Conservation (phyloP, 1,139 yeast genomes). For the Hansenula lynferdii region DNA sequence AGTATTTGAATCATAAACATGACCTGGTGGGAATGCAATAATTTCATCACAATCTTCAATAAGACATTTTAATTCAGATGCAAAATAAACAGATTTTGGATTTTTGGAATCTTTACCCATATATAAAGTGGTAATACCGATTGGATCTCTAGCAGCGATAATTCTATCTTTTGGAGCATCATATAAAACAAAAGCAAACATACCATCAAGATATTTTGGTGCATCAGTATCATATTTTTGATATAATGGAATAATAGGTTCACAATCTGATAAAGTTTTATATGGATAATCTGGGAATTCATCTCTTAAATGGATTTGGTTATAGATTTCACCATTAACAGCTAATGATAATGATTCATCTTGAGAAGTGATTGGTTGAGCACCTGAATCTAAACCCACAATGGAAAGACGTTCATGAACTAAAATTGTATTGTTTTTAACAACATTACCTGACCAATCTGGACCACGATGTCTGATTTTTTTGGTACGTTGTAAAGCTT, state of each 20-base stretch:
- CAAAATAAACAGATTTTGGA: conserved; percentile 80
- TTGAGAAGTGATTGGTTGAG: conserved; percentile 87
- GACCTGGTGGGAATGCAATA: conserved; percentile 97
- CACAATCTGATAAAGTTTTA: conserved; percentile 93
- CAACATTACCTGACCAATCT: conserved; percentile 93
- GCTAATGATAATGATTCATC: conserved; percentile 73
- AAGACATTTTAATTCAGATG: conserved; percentile 91
- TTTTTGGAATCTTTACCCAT: conserved; percentile 76
- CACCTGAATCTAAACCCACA: conserved; percentile 94
- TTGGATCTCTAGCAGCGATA: conserved; percentile 97
- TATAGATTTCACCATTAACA: conserved; percentile 97
- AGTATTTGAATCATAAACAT: conserved; percentile 87
- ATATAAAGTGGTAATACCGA: conserved; percentile 94
- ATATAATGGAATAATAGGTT: conserved; percentile 91
- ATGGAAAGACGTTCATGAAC: conserved; percentile 96
- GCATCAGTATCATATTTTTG: conserved; percentile 84
- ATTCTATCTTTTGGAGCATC: conserved; percentile 83
- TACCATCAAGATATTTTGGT: conserved; percentile 92
- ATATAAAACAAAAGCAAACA: conserved; percentile 93
- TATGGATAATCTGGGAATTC: conserved; percentile 67
- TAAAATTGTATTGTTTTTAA: conserved; percentile 72
- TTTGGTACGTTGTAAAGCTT: conserved; percentile 86
- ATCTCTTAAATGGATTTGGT: conserved; percentile 85
- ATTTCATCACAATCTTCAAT: conserved; percentile 93
- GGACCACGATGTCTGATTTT: conserved; percentile 98